These are phyloP conservation scores for Fallopia convolvulus DNA, from an alignment of 148 eudicot species.

Conservation along the genomic window DNA sequence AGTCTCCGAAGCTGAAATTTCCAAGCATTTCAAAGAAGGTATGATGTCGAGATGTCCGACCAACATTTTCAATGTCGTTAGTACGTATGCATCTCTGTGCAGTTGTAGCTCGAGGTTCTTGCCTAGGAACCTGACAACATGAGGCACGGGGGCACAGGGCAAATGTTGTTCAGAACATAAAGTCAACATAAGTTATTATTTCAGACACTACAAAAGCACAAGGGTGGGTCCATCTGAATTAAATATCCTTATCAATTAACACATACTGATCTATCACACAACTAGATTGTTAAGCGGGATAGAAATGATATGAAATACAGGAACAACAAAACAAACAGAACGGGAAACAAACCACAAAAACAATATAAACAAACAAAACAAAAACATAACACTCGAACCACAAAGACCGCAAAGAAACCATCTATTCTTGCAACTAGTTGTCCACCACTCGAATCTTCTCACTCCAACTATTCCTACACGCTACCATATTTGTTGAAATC, in stretches of 20 bases:
- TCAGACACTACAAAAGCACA: background rate
- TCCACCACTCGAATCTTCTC: no score
- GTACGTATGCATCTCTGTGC: conserved; percentile 94
- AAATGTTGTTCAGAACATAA: background rate
- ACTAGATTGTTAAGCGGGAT: background rate
- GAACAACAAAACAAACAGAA: no score
- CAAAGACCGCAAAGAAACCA: no score
- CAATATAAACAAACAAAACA: no score
- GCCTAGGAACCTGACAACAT: conserved; percentile 62
- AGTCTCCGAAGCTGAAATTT: conserved; percentile 96
- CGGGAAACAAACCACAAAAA: no score
- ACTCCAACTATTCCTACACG: no score
- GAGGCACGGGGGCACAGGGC: background rate
- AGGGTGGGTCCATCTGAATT: background rate
- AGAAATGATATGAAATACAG: background rate
- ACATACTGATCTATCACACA: background rate
- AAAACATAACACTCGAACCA: no score
- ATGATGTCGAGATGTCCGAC: conserved; percentile 89
- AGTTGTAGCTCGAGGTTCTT: conserved; percentile 83
- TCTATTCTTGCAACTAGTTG: no score
- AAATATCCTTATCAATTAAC: background rate
- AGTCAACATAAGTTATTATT: background rate
- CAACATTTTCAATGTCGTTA: conserved; percentile 95
- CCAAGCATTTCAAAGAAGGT: conserved; percentile 99
- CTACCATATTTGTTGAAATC: no score